Percentiles rank a stretch among this genome's conserved stretches.
phyloP scores from a whole-genome alignment of 2,329 filamentous ascomycete species.

The Uncinocarpus reesii region DNA sequence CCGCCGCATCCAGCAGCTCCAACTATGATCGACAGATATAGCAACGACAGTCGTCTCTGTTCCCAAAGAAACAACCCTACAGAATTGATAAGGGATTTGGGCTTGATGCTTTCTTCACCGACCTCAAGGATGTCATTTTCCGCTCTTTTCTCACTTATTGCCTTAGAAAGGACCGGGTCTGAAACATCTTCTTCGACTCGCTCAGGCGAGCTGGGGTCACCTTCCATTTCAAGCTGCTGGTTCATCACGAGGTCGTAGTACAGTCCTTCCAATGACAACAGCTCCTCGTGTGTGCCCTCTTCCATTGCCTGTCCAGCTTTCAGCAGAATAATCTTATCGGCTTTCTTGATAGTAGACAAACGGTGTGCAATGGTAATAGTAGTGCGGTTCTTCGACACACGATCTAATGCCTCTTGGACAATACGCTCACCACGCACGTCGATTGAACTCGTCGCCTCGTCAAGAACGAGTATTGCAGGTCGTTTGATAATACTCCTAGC shows the following conservation, averaged over 20 bases:
- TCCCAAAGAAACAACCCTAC: conserved; percentile 26
- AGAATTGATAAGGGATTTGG: conserved; percentile 18
- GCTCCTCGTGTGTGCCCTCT: conserved; percentile 62
- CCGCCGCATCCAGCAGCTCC: conserved; percentile 25
- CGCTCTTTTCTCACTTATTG: conserved; percentile 1
- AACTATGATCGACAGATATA: conserved; percentile 23
- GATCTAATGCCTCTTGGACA: conserved; percentile 46
- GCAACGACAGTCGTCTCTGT: conserved; percentile 24
- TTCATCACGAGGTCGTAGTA: conserved; percentile 57
- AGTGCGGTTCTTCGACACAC: conserved; percentile 51
- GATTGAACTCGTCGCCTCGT: conserved; percentile 64
- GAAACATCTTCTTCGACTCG: conserved; percentile 1
- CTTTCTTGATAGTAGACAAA: conserved; percentile 62
- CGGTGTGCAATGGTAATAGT: conserved; percentile 71
- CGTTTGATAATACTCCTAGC: conserved; percentile 59
- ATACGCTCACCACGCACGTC: conserved; percentile 46
- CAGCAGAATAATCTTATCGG: conserved; percentile 68
- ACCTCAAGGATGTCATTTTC: conserved; percentile 4
- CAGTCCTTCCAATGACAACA: conserved; percentile 52
- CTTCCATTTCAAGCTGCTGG: conserved; percentile 22
- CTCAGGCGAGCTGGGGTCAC: conserved; percentile 10
- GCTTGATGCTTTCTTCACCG: conserved; percentile 8
- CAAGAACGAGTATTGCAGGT: conserved; percentile 57
- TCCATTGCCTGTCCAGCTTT: conserved; percentile 62
- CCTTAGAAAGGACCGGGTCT: conserved; percentile 1